phyloP scores from a whole-genome alignment of 306 rosid species.

The Quercus glauca region DNA sequence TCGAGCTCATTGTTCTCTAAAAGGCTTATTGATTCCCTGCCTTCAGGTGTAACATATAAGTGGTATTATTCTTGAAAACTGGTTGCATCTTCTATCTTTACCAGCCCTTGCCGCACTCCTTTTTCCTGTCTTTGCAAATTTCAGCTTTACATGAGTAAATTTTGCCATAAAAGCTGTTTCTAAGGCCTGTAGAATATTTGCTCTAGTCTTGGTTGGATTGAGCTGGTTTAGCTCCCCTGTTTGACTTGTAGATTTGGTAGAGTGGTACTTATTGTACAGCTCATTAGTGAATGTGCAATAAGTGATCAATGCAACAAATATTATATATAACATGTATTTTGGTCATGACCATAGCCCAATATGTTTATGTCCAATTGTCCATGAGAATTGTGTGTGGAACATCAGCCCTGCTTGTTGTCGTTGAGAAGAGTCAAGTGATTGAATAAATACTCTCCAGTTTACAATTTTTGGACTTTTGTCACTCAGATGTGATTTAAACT shows the following conservation, averaged over 20 bases:
- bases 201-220: not conserved
- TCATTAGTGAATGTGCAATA: not conserved
- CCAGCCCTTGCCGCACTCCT: too few relatives aligned
- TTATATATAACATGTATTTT: not conserved
- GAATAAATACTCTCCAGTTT: not conserved
- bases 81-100: too few relatives aligned
- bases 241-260: not conserved
- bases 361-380: not conserved
- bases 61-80: too few relatives aligned
- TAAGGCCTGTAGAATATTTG: not conserved
- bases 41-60: too few relatives aligned
- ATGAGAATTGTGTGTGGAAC: not conserved
- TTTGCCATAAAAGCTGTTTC: not conserved
- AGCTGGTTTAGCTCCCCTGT: not conserved
- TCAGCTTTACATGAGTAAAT: not conserved
- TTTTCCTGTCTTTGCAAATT: not conserved
- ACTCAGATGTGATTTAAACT: too few relatives aligned
- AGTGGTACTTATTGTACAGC: not conserved
- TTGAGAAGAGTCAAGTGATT: not conserved
- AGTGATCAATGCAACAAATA: not conserved
- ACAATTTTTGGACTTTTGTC: too few relatives aligned
- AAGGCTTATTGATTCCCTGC: too few relatives aligned
- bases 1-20: too few relatives aligned
- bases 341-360: not conserved
- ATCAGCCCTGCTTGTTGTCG: not conserved